phyloP scores from a whole-genome alignment of 2,329 filamentous ascomycete genomes.

The Magnaporthiopsis poae region DNA sequence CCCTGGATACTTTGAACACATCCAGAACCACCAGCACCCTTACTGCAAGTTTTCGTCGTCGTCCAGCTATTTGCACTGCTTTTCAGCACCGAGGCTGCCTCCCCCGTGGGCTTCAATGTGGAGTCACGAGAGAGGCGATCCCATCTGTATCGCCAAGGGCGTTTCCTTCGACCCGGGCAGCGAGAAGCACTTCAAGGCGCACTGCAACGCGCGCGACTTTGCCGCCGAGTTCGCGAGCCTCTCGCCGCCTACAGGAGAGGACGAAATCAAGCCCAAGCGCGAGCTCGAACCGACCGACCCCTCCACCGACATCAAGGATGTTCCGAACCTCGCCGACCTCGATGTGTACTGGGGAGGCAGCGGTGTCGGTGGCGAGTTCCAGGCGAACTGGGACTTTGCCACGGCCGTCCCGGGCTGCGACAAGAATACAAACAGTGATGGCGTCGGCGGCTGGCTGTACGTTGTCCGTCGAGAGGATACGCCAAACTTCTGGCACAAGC shows the following conservation, averaged over 20 bases:
- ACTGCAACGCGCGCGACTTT: not conserved
- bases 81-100: not conserved
- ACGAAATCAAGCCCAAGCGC: not conserved
- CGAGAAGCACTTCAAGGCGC: not conserved
- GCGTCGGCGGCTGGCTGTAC: constrained; percentile 16
- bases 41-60: not conserved
- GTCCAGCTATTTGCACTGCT: not conserved
- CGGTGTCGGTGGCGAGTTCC: not conserved
- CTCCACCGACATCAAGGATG: not conserved
- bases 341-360: not conserved
- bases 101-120: not conserved
- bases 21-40: not conserved
- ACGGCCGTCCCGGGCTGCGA: not conserved
- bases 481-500: constrained; percentile 20
- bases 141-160: not conserved
- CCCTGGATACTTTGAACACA: not conserved
- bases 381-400: not conserved
- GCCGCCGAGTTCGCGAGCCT: not conserved
- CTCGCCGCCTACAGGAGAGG: not conserved
- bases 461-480: constrained; percentile 18
- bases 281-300: not conserved
- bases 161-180: not conserved
- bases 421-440: constrained; percentile 9
- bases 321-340: constrained; percentile 1
- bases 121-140: not conserved